A percentile compares a stretch with the other conserved stretches of the same genome.
phyloP scores from a whole-genome alignment of 2,329 filamentous ascomycete species.

The Trichoderma sp. region DNA sequence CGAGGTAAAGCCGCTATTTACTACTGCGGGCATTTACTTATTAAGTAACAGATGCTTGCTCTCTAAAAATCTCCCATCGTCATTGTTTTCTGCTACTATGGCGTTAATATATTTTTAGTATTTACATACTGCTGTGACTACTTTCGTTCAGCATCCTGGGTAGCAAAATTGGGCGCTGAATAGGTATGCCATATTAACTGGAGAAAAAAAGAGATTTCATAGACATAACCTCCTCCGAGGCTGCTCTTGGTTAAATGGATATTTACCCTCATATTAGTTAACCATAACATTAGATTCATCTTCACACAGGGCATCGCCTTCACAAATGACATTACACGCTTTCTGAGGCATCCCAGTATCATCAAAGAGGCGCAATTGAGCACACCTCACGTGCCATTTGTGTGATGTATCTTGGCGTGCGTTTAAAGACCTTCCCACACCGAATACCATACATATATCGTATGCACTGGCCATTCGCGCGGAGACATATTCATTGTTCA shows the following conservation, averaged over 20 bases:
- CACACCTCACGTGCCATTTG: background rate
- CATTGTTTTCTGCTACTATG: too few relatives aligned
- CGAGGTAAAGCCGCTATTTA: too few relatives aligned
- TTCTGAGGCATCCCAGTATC: background rate
- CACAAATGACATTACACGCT: background rate
- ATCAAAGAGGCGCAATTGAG: background rate
- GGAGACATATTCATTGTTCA: background rate
- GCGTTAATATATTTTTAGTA: too few relatives aligned
- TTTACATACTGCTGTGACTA: too few relatives aligned
- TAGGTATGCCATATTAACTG: background rate
- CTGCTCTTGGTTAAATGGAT: too few relatives aligned
- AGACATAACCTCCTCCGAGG: background rate
- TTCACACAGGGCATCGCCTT: background rate
- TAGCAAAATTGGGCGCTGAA: too few relatives aligned
- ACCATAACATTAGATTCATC: background rate
- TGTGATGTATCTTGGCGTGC: background rate
- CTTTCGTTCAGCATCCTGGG: too few relatives aligned
- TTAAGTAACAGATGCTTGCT: too few relatives aligned
- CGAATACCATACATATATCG: background rate
- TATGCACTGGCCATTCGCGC: background rate
- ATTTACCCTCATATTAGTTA: too few relatives aligned
- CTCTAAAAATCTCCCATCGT: too few relatives aligned
- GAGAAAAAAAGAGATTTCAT: background rate
- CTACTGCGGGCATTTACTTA: too few relatives aligned
- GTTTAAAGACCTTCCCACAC: background rate